Conservation (phyloP, 2,329 filamentous ascomycete species). For the Exophiala xenobiotica region DNA sequence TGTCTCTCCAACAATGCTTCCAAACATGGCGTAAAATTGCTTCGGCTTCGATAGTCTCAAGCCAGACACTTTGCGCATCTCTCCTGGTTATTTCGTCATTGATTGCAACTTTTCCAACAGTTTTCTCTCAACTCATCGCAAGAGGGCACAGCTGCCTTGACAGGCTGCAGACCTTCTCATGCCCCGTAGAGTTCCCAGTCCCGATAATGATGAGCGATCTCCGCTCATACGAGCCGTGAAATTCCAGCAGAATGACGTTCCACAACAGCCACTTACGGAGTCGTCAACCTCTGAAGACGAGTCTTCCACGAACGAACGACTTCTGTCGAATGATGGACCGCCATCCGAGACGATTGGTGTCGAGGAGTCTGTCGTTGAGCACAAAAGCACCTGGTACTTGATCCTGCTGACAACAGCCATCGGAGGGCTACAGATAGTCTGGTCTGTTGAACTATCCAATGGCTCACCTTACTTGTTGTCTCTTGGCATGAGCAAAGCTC, state of each 20-base stretch:
- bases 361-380: constrained; percentile 28
- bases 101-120: not conserved
- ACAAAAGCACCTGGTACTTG: constrained; percentile 82
- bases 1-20: not conserved
- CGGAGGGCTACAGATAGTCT: constrained; percentile 87
- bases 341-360: constrained; percentile 16
- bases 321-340: constrained; percentile 4
- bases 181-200: constrained; percentile 22
- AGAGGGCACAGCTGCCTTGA: not conserved
- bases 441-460: constrained; percentile 92
- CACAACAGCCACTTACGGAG: constrained; percentile 12
- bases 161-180: constrained; percentile 10
- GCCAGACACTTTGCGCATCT: not conserved
- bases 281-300: constrained; percentile 7
- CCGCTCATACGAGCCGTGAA: constrained; percentile 26
- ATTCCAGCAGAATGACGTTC: constrained; percentile 15
- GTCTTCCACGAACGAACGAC: constrained; percentile 7
- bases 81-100: not conserved
- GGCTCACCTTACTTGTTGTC: constrained; percentile 82
- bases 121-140: not conserved
- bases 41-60: not conserved
- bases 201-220: constrained; percentile 27
- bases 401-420: constrained; percentile 82
- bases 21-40: not conserved
- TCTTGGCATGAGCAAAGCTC: constrained; percentile 76